These are phyloP conservation scores for Penicillium frequentans DNA, from an alignment of 2,329 filamentous ascomycete species.

Conservation along the genomic window DNA sequence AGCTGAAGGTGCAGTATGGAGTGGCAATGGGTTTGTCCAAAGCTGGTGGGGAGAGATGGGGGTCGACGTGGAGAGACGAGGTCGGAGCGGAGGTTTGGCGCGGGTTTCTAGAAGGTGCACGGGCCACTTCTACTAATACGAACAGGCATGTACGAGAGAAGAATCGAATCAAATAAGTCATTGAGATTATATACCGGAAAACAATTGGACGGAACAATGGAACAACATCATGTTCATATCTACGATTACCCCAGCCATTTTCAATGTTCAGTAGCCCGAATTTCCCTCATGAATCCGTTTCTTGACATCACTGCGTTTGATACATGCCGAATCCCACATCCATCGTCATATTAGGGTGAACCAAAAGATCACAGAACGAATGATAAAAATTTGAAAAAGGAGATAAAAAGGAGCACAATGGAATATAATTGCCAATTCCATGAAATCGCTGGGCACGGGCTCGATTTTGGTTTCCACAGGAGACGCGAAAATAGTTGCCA, in stretches of 20 bases:
- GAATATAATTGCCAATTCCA: constrained; percentile 15
- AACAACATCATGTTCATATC: constrained; percentile 25
- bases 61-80: background rate
- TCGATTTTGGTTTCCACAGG: constrained; percentile 3
- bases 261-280: constrained; percentile 26
- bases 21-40: background rate
- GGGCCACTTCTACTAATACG: constrained; percentile 9
- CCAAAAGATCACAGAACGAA: constrained; percentile 29
- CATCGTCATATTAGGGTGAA: constrained; percentile 25
- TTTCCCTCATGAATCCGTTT: constrained; percentile 27
- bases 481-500: constrained; percentile 2
- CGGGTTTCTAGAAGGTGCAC: constrained; percentile 19
- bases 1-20: background rate
- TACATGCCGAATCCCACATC: constrained; percentile 25
- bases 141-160: background rate
- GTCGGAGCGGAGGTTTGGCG: constrained; percentile 13
- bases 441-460: constrained; percentile 18
- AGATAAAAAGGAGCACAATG: constrained; percentile 15
- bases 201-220: constrained; percentile 3
- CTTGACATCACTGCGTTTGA: constrained; percentile 29
- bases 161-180: background rate
- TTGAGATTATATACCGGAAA: constrained; percentile 1
- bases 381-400: constrained; percentile 17
- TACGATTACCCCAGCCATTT: constrained; percentile 28
- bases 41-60: background rate